Evolutionary conservation across 2,329 filamentous ascomycete genomes (phyloP).

Genomic region (Diaporthe ampelina): DNA sequence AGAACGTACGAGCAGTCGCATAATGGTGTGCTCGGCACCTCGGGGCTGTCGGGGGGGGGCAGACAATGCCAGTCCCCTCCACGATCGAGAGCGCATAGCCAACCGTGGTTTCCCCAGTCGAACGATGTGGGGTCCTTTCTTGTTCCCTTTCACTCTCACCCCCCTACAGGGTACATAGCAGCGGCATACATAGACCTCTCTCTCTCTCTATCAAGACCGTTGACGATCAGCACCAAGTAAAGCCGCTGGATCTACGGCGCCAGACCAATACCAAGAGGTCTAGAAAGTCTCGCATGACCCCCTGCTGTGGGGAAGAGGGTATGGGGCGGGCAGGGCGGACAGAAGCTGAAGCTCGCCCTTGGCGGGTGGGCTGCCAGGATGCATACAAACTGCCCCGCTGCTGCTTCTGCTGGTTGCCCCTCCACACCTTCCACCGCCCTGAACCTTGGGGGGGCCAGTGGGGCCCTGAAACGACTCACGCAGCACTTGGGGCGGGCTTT

Average conservation of each 20-base stretch:
- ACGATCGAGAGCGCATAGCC: background rate
- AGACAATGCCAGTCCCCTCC: background rate
- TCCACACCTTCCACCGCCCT: background rate
- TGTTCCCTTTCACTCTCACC: background rate
- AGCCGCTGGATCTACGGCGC: background rate
- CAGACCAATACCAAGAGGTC: constrained; percentile 23
- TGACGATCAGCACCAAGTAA: background rate
- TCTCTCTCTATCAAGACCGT: background rate
- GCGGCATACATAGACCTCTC: background rate
- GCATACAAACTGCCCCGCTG: background rate
- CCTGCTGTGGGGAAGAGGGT: constrained; percentile 5
- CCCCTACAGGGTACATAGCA: background rate
- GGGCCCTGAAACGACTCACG: constrained; percentile 30
- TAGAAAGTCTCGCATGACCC: constrained; percentile 30
- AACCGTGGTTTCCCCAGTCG: background rate
- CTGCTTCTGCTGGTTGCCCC: no score
- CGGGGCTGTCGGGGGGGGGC: no score
- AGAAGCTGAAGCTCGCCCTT: background rate
- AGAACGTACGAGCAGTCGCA: constrained; percentile 1
- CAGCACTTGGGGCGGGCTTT: background rate
- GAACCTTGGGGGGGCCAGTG: background rate
- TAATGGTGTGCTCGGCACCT: background rate
- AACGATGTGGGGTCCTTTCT: background rate
- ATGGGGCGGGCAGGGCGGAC: constrained; percentile 6
- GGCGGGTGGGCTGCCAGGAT: background rate